Evolutionary conservation across 2,329 filamentous ascomycete species (phyloP), one percentile per base, ranked within the genome.

Genomic region (Aspergillus tamarii): DNA sequence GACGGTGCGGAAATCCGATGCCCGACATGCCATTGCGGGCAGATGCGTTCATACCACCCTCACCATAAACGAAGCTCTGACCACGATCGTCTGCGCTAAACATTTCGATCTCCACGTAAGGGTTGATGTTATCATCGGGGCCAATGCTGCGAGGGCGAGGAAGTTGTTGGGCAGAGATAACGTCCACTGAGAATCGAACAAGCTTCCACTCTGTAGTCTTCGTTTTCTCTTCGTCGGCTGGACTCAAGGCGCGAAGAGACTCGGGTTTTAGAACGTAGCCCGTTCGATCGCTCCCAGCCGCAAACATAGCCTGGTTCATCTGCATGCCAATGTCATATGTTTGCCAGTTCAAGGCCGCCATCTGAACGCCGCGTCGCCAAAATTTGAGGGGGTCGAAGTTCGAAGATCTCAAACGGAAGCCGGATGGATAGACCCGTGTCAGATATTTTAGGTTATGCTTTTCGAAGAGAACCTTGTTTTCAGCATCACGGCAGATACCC

Each of bases 331-430:
- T 85, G 74, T 98, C 95, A 73, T 96, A 97, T 0, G 94, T 98
- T 80, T 99, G 95, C 94, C 95, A 98, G 80, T 99, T 99, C 66
- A 98, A 84, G 0, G 95, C 95, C 16, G 91, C 93, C 94, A 99
- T 98, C 79, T 99, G 95, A 21, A 97, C 95, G 36, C 95, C 95
- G 50, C 93, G 89, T 58, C 94, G 89, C 95, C 95, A 99, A 76
- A 95, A 96, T 66, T 90, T 89, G 67, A 97, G 86, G 1, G 95
- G 95, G 72, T 97, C 93, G 73, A 97, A 98, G 80, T 99, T 99
- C 70, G 91, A 92, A 0, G 95, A 98, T 39, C 88, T 88, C 62
- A 98, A 84, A 32, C 95, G 90, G 70, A 88, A 89, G 43, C 88
- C 89, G 60, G 92, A 91, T 8, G 95, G 95, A 74, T 99, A 99